A percentile compares a stretch with the other conserved stretches of the same genome.
Evolutionary conservation across 495 filamentous ascomycete species (phyloP).

Genomic region (Xylaria scruposa): DNA sequence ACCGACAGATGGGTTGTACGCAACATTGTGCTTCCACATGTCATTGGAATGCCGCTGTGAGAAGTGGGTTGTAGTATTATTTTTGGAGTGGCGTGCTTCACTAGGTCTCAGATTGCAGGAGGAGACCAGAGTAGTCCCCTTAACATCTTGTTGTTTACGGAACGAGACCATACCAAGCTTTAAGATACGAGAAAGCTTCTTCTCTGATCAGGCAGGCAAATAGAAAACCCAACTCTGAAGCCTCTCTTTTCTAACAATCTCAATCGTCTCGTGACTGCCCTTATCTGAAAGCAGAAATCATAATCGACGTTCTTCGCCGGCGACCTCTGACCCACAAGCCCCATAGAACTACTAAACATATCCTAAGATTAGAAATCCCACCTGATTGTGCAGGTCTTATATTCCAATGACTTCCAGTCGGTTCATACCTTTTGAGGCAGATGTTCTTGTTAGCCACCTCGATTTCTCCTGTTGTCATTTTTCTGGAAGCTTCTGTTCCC

Average conservation of each 20-base stretch:
- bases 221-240: not conserved
- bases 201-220: not conserved
- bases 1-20: constrained; percentile 27
- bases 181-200: not conserved
- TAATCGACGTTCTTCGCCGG: not conserved
- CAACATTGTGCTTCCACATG: constrained; percentile 21
- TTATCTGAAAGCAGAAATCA: not conserved
- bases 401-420: not conserved
- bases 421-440: not conserved
- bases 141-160: not conserved
- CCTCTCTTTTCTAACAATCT: not conserved
- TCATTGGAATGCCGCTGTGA: constrained; percentile 29
- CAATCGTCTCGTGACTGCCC: not conserved
- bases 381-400: not conserved
- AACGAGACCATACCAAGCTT: not conserved
- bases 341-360: not conserved
- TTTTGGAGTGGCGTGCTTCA: not conserved
- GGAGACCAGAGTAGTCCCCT: not conserved
- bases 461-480: not conserved
- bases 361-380: not conserved
- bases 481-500: not conserved
- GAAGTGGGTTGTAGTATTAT: not conserved
- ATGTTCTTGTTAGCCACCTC: not conserved
- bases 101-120: not conserved
- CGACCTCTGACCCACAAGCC: not conserved